These are phyloP conservation scores for Thielaviopsis populi DNA, from an alignment of 2,329 filamentous ascomycete species.

Conservation along the genomic window DNA sequence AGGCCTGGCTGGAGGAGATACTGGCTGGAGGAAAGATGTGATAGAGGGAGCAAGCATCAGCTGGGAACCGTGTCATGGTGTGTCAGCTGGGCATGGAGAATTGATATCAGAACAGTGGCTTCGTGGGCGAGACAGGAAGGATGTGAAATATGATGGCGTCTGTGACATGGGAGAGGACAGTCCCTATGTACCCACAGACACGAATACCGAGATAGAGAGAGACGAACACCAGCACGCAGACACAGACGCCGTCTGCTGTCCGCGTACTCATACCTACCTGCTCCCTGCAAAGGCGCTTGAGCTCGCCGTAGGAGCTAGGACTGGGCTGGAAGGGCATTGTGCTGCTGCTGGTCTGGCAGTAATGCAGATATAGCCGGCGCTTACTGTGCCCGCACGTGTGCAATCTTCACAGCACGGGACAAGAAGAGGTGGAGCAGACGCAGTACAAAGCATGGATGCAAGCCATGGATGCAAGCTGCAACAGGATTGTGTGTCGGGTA, in stretches of 20 bases:
- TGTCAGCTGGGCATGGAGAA: neutral
- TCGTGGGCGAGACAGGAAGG: too few species aligned
- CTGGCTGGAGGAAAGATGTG: neutral
- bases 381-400: neutral
- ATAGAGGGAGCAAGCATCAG: neutral
- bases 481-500: neutral
- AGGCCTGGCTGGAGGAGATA: neutral
- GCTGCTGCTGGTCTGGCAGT: neutral
- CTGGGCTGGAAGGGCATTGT: neutral
- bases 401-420: neutral
- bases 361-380: neutral
- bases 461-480: neutral
- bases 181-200: neutral
- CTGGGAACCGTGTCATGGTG: neutral
- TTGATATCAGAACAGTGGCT: neutral
- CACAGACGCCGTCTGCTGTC: neutral
- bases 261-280: too few species aligned
- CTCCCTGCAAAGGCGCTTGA: too few species aligned
- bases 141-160: too few species aligned
- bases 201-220: too few species aligned
- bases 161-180: neutral
- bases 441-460: neutral
- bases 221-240: neutral
- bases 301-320: neutral
- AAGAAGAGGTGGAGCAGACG: neutral